Evolutionary conservation across 192 early-diverging fungal genomes (phyloP).

Genomic region (Coemansia sp.): DNA sequence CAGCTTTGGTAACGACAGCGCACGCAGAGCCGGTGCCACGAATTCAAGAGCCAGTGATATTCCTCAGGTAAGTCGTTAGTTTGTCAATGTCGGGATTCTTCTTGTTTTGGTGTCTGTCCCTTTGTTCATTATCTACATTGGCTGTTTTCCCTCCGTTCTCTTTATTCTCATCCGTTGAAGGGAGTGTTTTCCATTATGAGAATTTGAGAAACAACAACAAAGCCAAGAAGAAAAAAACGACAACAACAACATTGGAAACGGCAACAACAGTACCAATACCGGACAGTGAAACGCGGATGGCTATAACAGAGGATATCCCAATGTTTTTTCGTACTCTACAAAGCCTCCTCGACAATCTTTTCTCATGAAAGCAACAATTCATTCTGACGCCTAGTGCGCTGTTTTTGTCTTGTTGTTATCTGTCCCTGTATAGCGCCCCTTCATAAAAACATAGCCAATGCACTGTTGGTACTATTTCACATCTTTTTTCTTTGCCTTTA

Average conservation of each 20-base stretch:
- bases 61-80: neutral
- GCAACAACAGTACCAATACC: neutral
- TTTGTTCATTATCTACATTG: neutral
- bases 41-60: neutral
- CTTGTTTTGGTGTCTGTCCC: neutral
- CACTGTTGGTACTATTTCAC: neutral
- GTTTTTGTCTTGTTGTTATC: neutral
- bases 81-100: neutral
- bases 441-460: neutral
- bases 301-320: neutral
- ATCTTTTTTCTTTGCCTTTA: neutral
- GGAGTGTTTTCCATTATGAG: too few relatives aligned
- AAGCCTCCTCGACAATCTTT: constrained; percentile 8
- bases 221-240: neutral
- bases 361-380: neutral
- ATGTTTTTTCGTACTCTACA: neutral
- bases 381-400: too few relatives aligned
- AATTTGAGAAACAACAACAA: neutral
- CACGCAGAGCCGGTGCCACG: neutral
- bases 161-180: too few relatives aligned
- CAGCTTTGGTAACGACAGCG: constrained; percentile 1
- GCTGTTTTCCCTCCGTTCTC: too few relatives aligned
- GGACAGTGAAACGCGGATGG: neutral
- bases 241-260: neutral
- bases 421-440: neutral